A percentile compares a stretch with the other conserved stretches of the same genome.
Conservation (phyloP, 2,329 filamentous ascomycete genomes). For the Paramyrothecium roridum region DNA sequence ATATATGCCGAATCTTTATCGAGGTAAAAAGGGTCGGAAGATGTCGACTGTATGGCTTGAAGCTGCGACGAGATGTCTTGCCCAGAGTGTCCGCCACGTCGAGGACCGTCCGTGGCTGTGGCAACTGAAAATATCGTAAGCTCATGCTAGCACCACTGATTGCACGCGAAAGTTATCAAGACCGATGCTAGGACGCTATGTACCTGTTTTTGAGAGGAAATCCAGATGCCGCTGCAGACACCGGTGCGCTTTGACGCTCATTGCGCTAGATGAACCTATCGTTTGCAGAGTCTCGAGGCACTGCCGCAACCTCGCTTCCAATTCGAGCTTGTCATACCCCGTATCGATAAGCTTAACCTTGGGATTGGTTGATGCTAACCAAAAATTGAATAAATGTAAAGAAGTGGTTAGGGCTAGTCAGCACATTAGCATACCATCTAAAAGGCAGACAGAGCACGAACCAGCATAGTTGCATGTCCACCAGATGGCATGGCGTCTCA, state of each 20-base stretch:
- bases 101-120: too few relatives aligned
- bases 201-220: constrained; percentile 10
- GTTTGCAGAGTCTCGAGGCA: constrained; percentile 11
- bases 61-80: not conserved
- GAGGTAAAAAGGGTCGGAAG: not conserved
- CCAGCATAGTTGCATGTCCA: constrained; percentile 28
- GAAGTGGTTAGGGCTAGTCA: constrained; percentile 19
- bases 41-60: not conserved
- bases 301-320: constrained; percentile 8
- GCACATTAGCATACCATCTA: constrained; percentile 5
- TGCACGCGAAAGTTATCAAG: not conserved
- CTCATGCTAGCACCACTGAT: not conserved
- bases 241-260: constrained; percentile 17
- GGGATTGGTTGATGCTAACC: constrained; percentile 13
- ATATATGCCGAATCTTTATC: not conserved
- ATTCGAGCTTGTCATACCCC: constrained; percentile 7
- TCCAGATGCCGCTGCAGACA: constrained; percentile 14
- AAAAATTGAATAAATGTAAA: constrained; percentile 22
- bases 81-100: too few relatives aligned
- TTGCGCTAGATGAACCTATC: constrained; percentile 14
- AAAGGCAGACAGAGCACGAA: too few relatives aligned
- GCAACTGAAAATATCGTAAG: not conserved
- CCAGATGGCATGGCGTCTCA: constrained; percentile 22
- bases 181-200: too few relatives aligned
- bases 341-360: constrained; percentile 6